Conservation (phyloP, 2,329 filamentous ascomycete genomes). For the Trichothecium roseum region DNA sequence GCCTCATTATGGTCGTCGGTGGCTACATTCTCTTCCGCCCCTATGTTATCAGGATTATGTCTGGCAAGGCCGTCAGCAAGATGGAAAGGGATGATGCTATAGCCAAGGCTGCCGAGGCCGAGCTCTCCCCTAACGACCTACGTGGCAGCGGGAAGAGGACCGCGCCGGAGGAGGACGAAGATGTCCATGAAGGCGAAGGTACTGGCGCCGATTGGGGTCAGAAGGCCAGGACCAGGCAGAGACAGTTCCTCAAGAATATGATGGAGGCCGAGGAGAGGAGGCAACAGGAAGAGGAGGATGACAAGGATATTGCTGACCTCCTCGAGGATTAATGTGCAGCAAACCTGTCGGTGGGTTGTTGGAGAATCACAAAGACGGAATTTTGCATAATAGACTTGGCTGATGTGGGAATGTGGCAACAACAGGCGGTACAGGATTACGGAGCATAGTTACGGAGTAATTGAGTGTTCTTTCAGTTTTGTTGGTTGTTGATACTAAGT, state of each 20-base stretch:
- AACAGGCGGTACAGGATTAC: too few species aligned
- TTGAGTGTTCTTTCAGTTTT: too few species aligned
- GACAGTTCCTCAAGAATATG: constrained; percentile 54
- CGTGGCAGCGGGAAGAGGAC: constrained; percentile 34
- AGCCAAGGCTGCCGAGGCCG: constrained; percentile 41
- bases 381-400: too few species aligned
- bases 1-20: constrained; percentile 60
- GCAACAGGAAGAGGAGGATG: constrained; percentile 53
- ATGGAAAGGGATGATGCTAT: constrained; percentile 48
- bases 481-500: too few species aligned
- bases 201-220: constrained; percentile 55
- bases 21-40: constrained; percentile 66
- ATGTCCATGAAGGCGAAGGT: constrained; percentile 32
- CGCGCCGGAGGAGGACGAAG: constrained; percentile 34
- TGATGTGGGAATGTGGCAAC: too few species aligned
- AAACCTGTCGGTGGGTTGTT: too few species aligned
- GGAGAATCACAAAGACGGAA: too few species aligned
- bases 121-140: constrained; percentile 55
- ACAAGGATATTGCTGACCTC: constrained; percentile 67
- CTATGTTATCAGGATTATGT: constrained; percentile 59
- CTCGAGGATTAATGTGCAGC: constrained; percentile 38
- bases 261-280: constrained; percentile 52
- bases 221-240: constrained; percentile 59
- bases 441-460: too few species aligned
- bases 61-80: constrained; percentile 51